phyloP scores from a whole-genome alignment of 768 basidiomycete species.

The Lentinula sp. region DNA sequence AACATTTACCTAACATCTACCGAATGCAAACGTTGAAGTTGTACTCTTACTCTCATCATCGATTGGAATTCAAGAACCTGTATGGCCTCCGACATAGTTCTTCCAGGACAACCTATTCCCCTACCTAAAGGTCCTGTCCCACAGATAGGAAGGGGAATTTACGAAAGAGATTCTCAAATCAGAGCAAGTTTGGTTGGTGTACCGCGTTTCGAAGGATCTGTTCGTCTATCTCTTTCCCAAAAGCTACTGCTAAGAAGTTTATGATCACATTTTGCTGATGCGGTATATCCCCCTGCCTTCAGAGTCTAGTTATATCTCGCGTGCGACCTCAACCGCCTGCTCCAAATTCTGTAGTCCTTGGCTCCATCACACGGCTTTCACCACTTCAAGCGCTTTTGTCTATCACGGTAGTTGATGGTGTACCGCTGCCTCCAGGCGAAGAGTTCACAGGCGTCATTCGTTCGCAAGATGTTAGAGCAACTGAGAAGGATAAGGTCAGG shows the following conservation, averaged over 20 bases:
- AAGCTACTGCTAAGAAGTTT: constrained; percentile 14
- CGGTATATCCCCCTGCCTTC: constrained; percentile 9
- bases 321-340: constrained; percentile 69
- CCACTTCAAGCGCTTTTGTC: constrained; percentile 79
- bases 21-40: too few relatives aligned
- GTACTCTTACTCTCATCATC: too few relatives aligned
- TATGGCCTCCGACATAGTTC: constrained; percentile 22
- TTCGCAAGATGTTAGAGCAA: constrained; percentile 81
- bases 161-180: constrained; percentile 53
- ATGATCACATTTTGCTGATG: constrained; percentile 9
- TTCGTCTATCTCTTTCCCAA: constrained; percentile 39
- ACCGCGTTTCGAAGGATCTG: constrained; percentile 56
- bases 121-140: constrained; percentile 49
- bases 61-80: too few relatives aligned
- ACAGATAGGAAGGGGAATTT: constrained; percentile 61
- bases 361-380: constrained; percentile 76
- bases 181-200: constrained; percentile 70
- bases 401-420: constrained; percentile 82
- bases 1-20: too few relatives aligned
- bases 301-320: constrained; percentile 62
- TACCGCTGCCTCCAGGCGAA: constrained; percentile 76
- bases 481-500: constrained; percentile 86
- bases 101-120: constrained; percentile 77
- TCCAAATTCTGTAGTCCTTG: constrained; percentile 73
- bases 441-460: constrained; percentile 90